phyloP scores from a whole-genome alignment of 2,329 filamentous ascomycete genomes.

The Ambrosiella xylebori region DNA sequence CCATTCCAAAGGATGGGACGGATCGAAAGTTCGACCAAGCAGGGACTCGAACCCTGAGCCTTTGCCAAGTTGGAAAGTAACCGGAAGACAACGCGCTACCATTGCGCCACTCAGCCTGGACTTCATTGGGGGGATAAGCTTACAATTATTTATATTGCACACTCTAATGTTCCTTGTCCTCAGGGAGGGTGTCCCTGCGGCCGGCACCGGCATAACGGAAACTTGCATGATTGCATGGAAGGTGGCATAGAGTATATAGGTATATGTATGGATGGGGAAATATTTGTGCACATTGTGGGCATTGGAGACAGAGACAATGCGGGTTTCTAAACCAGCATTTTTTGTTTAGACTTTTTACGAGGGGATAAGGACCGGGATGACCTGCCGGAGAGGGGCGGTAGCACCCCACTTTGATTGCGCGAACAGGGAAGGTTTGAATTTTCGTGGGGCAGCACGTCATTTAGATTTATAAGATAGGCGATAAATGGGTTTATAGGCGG shows the following conservation, averaged over 20 bases:
- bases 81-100: constrained; percentile 14
- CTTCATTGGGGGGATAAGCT: neutral
- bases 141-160: too few relatives aligned
- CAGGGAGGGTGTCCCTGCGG: too few relatives aligned
- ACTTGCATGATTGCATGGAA: too few relatives aligned
- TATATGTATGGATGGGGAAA: too few relatives aligned
- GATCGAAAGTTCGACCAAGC: constrained; percentile 9
- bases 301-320: too few relatives aligned
- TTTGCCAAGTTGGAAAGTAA: constrained; percentile 12
- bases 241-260: too few relatives aligned
- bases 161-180: too few relatives aligned
- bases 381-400: neutral
- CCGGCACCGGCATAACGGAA: too few relatives aligned
- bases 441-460: neutral
- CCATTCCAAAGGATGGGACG: neutral
- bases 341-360: neutral
- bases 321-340: too few relatives aligned
- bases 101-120: constrained; percentile 13
- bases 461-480: neutral
- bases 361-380: neutral
- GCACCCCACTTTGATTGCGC: neutral
- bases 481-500: neutral
- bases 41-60: constrained; percentile 14
- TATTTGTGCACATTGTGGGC: too few relatives aligned
- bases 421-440: neutral